Evolutionary conservation across 257 asterid genomes (phyloP), one percentile per base, ranked within the genome.

Genomic region (Solanum piurae): DNA sequence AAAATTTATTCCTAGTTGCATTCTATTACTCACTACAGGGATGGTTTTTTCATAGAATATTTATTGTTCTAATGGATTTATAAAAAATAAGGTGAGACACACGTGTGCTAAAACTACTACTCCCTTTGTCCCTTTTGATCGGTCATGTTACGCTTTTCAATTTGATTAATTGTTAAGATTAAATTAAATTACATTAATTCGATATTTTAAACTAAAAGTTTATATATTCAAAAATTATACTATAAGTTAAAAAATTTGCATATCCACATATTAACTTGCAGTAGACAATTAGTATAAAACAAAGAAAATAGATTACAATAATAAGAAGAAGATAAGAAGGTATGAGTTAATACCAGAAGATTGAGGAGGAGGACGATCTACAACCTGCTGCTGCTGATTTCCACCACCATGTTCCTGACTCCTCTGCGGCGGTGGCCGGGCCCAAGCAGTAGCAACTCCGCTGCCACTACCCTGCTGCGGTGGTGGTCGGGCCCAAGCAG

Each of bases 341-440:
- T 14, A 75, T 10, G 21, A 37, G 36, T 21, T 40, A 64, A 79
- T 90, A 92, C 94, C 94, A 21, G 92, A 34, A 37, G 87, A n/a
- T 87, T 85, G 92, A 85, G 93, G 44, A 34, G 90, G 6, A 25
- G 90, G 88, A 62, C 86, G 90, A 29, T 85, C 90, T 84, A 18
- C 92, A 29, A 16, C 85, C 29, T 31, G 11, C 42, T 44, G 85
- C 66, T 44, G 68, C 66, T 79, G 85, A 7, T 27, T 77, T 77
- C 84, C 64, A 42, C 20, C 83, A n/a, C 75, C 44, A 25, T 13
- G 62, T 21, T 68, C 68, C 90, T 60, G 90, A 55, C 25, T 55
- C 64, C 23, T 55, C 64, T 55, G 64, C 55, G 62, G 76, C 75
- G 83, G 87, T 76, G 90, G 76, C 73, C 90, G 89, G 13, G 27